These are phyloP conservation scores for Trypanosoma grayi DNA, from an alignment of 208 protist genomes.

Conservation along the genomic window DNA sequence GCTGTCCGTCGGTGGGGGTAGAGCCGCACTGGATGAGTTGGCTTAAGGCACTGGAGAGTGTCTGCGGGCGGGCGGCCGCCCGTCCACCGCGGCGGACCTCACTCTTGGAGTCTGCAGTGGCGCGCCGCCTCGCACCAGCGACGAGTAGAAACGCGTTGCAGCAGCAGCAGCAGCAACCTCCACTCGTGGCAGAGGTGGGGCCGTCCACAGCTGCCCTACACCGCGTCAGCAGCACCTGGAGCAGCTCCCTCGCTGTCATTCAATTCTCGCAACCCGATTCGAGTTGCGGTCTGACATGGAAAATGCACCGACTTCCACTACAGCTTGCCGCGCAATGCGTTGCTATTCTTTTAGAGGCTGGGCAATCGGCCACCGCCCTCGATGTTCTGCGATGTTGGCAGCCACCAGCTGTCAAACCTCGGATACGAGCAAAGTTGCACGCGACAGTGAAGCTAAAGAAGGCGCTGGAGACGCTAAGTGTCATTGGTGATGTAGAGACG, in stretches of 20 bases:
- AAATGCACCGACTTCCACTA: slow-evolving; percentile 13
- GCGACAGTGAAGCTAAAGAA: slow-evolving; percentile 1
- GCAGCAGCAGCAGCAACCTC: background rate
- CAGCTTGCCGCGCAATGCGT: slow-evolving; percentile 9
- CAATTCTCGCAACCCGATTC: slow-evolving; percentile 15
- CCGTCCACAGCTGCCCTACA: slow-evolving; percentile 18
- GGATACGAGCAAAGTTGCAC: background rate
- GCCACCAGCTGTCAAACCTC: background rate
- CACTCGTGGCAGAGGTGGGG: background rate
- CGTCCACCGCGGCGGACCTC: background rate
- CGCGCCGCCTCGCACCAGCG: background rate
- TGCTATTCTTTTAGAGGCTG: slow-evolving; percentile 18
- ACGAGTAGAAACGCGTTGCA: background rate
- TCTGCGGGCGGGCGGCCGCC: background rate
- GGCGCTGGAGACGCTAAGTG: slow-evolving; percentile 20
- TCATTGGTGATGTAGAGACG: slow-evolving; percentile 25
- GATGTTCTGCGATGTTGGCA: slow-evolving; percentile 12
- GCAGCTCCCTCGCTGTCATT: slow-evolving; percentile 7
- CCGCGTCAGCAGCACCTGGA: slow-evolving; percentile 19
- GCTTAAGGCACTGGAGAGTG: slow-evolving; percentile 20
- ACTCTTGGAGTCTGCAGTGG: background rate
- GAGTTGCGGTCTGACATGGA: background rate
- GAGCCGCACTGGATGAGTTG: slow-evolving; percentile 17
- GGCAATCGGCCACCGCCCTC: background rate
- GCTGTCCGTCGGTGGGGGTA: background rate